These are phyloP conservation scores for Dipteronia dyeriana DNA, from an alignment of 345 rosid species.

Conservation along the genomic window DNA sequence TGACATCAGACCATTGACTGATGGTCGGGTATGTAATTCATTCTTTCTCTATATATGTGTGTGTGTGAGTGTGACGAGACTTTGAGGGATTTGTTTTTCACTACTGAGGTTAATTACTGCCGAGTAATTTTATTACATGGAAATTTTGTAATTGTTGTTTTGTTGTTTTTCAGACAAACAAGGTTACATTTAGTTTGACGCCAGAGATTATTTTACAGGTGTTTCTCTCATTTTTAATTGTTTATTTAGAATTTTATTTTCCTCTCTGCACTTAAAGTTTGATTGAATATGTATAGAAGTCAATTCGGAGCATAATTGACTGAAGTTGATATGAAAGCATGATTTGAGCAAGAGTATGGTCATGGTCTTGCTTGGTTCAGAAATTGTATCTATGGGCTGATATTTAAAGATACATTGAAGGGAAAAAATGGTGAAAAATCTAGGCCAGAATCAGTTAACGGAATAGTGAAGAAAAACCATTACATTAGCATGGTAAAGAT, in stretches of 20 bases:
- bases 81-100: not conserved
- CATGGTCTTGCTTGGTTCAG: not conserved
- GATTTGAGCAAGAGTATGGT: not conserved
- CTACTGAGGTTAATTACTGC: slow-evolving; percentile 4
- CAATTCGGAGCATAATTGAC: slow-evolving; percentile 3
- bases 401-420: not conserved
- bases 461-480: not conserved
- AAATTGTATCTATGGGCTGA: not conserved
- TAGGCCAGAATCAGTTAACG: not conserved
- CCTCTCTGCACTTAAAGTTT: not conserved
- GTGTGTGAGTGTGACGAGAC: not conserved
- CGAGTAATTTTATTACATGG: slow-evolving; percentile 1
- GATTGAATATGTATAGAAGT: slow-evolving; percentile 3
- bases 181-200: slow-evolving; percentile 81
- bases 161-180: slow-evolving; percentile 73
- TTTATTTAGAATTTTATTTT: slow-evolving; percentile 9
- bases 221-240: slow-evolving; percentile 10
- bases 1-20: slow-evolving; percentile 72
- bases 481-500: not conserved
- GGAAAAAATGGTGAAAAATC: not conserved
- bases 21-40: slow-evolving; percentile 72
- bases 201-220: slow-evolving; percentile 92
- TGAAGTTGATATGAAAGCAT: not conserved
- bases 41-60: slow-evolving; percentile 5
- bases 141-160: slow-evolving; percentile 11